Evolutionary conservation across 2,329 filamentous ascomycete genomes (phyloP), one percentile per base, ranked within the genome.

Genomic region (Shiraia bambusicola): DNA sequence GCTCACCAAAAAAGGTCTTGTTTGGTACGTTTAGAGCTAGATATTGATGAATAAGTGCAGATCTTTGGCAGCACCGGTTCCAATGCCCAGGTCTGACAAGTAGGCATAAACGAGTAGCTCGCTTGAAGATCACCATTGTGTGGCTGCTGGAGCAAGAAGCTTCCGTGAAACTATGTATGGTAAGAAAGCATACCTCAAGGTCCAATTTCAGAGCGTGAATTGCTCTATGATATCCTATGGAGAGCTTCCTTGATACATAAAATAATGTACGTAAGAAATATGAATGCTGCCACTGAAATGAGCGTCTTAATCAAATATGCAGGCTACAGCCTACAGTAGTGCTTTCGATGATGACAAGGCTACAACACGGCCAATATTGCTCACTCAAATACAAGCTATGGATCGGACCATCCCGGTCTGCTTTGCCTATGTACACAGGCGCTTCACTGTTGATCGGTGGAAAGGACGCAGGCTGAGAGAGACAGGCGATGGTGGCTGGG

Each of bases 81-180:
- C 41, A 37, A 45, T 35, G 32, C 32, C 42, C n/a, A 19, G 19
- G 32, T 30, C 29, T 46, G 38, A 47, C 41, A 37, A 34, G 26
- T 38, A 32, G 19, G n/a, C 29, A 36, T 16, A 16, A 39, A 32
- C 22, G 22, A 14, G 34, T 29, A 31, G n/a, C 36, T 28, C 34
- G 31, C 10, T 37, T n/a, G 37, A n/a, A 22, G 34, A 50, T 50
- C 37, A 30, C 32, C 28, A 50, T 47, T 36, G 26, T 41, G 31
- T 39, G 14, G 25, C 17, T 32, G 28, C 16, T 17, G 14, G 34
- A 33, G 28, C n/a, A 22, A 14, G 19, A 5, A 22, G 19, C 19
- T 22, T 22, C 8, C 8, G 10, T 33, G 30, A 14, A 3, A 17
- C 14, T 12, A 11, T 33, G n/a, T 19, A 17, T 19, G n/a, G n/a